phyloP scores from a whole-genome alignment of 495 filamentous ascomycete genomes.

The Thozetella sp. region DNA sequence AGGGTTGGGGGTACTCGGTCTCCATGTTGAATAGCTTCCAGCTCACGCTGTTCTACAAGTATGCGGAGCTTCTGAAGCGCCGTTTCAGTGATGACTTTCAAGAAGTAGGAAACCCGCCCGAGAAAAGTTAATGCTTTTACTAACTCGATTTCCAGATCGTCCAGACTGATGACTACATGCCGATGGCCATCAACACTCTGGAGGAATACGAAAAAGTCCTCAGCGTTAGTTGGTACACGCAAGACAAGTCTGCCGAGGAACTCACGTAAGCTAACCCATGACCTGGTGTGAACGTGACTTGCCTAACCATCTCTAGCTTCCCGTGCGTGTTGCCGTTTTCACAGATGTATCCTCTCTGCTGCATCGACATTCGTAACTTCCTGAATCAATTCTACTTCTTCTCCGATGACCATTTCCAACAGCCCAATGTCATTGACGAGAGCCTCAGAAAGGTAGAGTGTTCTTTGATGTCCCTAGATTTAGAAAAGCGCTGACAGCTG shows the following conservation, averaged over 20 bases:
- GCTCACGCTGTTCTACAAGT: slow-evolving; percentile 86
- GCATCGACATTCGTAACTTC: slow-evolving; percentile 96
- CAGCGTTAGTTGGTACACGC: slow-evolving; percentile 89
- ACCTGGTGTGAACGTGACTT: not conserved
- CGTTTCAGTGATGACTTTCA: slow-evolving; percentile 92
- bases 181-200: slow-evolving; percentile 88
- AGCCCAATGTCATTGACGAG: slow-evolving; percentile 83
- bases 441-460: slow-evolving; percentile 71
- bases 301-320: slow-evolving; percentile 54
- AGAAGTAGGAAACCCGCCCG: slow-evolving; percentile 63
- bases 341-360: slow-evolving; percentile 98
- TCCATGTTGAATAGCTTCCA: slow-evolving; percentile 78
- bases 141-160: slow-evolving; percentile 81
- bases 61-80: slow-evolving; percentile 86
- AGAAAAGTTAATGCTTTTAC: slow-evolving; percentile 70
- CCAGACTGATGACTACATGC: slow-evolving; percentile 98
- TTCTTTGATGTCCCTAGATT: not conserved
- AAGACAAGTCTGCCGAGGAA: slow-evolving; percentile 74
- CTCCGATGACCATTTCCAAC: slow-evolving; percentile 89
- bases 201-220: slow-evolving; percentile 96
- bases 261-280: slow-evolving; percentile 60
- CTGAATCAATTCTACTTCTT: slow-evolving; percentile 96
- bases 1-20: slow-evolving; percentile 92
- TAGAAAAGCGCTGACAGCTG: slow-evolving; percentile 11
- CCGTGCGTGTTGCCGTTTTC: slow-evolving; percentile 94